Conservation (phyloP, 2,329 filamentous ascomycete genomes). For the Aspergillus transmontanensis region DNA sequence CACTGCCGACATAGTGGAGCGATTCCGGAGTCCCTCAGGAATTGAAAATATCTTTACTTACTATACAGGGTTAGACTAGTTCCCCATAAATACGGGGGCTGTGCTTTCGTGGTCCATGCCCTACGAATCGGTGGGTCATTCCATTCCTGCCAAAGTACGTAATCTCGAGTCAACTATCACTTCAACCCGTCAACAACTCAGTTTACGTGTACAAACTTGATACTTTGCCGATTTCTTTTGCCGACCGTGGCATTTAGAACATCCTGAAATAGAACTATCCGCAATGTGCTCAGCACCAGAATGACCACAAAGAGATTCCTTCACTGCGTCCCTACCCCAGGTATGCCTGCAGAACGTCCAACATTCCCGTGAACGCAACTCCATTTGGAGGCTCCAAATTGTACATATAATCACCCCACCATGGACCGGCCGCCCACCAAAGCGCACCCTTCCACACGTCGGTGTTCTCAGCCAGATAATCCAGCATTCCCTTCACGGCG, state of each 20-base stretch:
- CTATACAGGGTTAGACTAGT: neutral
- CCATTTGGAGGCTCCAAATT: constrained; percentile 54
- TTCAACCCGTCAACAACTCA: too few species aligned
- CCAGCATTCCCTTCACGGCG: constrained; percentile 51
- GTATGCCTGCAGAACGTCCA: constrained; percentile 30
- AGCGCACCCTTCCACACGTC: constrained; percentile 58
- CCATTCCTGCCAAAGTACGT: too few species aligned
- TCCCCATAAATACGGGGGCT: neutral
- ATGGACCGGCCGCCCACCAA: constrained; percentile 61
- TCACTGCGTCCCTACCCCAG: constrained; percentile 9
- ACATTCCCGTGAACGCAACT: constrained; percentile 42
- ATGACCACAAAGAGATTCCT: neutral
- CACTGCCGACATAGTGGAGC: constrained; percentile 2
- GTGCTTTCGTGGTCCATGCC: neutral
- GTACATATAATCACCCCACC: constrained; percentile 53
- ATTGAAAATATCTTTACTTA: neutral
- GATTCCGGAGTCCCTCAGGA: neutral
- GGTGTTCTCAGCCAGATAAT: constrained; percentile 50
- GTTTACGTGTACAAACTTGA: neutral
- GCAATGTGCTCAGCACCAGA: neutral
- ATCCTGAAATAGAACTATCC: neutral
- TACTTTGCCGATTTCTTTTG: neutral
- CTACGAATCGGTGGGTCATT: constrained; percentile 4
- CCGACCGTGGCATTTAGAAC: neutral
- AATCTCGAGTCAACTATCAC: too few species aligned